Evolutionary conservation across 2,329 filamentous ascomycete genomes (phyloP), one percentile per base, ranked within the genome.

Genomic region (Diaporthe helianthi): DNA sequence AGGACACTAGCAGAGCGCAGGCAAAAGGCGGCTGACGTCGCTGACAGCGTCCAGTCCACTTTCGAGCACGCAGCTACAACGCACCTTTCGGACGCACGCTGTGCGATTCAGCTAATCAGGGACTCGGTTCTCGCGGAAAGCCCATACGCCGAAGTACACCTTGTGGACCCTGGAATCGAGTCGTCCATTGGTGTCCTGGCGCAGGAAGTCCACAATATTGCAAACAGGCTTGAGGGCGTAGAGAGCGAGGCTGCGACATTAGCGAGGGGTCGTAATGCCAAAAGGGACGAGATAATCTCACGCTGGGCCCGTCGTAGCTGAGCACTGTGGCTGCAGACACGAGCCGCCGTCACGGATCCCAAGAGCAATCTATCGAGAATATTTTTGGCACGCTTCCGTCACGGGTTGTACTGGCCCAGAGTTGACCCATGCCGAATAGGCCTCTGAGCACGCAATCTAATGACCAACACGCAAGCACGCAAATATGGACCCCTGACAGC

Each of bases 121-220:
- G 85, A 87, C 69, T 86, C 83, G 49, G 76, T 89, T 0, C 76
- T 88, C 1, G 84, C 84, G 0, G 86, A 89, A 73, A 86, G 82
- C 36, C 77, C 81, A 5, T 87, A 82, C 73, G 79, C 79, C 0
- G 76, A 80, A n/a, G 81, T 87, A 5, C 80, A 79, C 51, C 80
- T 89, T 7, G 77, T 83, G 7, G 87, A 89, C 72, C 81, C 83
- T 0, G 85, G 87, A 33, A 83, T 87, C 46, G 83, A 87, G 67
- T 79, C 76, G 2, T 84, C 83, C 1, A 83, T 89, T n/a, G 75
- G 76, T 0, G 79, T 86, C 13, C 73, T 87, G 65, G 75, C 76
- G 1, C 79, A 82, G 61, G 85, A 86, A 75, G 78, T 85, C 54
- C 78, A 78, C 2, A 80, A 80, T 67, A 76, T 83, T 0, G 77